Percentiles rank a stretch among this genome's conserved stretches.
These are phyloP conservation scores for Daldinia vernicosa DNA, from an alignment of 495 filamentous ascomycete species.

Conservation along the genomic window DNA sequence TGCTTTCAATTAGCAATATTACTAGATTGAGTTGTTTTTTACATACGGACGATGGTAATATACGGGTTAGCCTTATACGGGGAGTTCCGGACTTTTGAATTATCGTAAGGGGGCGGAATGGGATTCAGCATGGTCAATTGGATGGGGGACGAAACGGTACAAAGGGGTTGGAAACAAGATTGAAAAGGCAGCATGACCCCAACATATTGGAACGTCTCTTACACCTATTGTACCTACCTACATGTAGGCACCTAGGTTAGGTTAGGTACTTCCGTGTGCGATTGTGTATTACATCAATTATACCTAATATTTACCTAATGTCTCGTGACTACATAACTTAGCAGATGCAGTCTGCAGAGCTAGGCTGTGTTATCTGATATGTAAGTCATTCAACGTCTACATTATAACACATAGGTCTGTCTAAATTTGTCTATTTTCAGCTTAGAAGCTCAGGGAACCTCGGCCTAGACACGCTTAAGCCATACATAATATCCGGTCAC, in stretches of 20 bases:
- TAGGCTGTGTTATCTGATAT: not conserved
- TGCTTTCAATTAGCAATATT: not conserved
- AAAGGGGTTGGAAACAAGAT: not conserved
- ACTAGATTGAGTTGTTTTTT: not conserved
- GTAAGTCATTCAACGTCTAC: not conserved
- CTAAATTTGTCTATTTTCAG: not conserved
- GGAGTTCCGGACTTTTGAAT: not conserved
- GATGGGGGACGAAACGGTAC: not conserved
- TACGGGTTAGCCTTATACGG: not conserved
- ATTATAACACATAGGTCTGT: too few relatives aligned
- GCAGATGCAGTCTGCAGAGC: not conserved
- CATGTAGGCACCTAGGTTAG: not conserved
- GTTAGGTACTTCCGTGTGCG: not conserved
- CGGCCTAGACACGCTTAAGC: not conserved
- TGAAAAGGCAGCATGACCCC: not conserved
- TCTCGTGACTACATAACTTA: not conserved
- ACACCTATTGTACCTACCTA: too few relatives aligned
- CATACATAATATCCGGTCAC: not conserved
- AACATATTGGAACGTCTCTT: not conserved
- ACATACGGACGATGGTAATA: not conserved
- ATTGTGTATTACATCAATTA: slow-evolving; percentile 3
- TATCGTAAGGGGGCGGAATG: not conserved
- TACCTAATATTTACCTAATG: not conserved
- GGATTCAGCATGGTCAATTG: not conserved
- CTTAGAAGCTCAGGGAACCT: not conserved